phyloP scores from a whole-genome alignment of 495 filamentous ascomycete genomes.

The Xylaria cubensis region DNA sequence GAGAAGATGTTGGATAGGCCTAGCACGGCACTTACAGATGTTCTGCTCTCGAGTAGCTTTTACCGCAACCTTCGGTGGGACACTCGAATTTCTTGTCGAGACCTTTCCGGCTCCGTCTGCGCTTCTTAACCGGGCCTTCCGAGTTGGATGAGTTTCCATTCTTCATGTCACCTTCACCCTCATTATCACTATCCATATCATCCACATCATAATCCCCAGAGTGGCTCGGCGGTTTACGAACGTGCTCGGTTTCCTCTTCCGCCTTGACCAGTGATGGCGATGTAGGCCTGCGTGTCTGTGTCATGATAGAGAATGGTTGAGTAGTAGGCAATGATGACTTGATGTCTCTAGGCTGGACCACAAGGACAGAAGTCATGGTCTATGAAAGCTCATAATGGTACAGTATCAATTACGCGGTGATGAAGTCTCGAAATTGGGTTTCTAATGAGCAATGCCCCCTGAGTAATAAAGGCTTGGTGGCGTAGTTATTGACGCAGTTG shows the following conservation, averaged over 20 bases:
- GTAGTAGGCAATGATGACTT: conserved; percentile 44
- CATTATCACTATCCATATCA: conserved; percentile 28
- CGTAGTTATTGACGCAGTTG: conserved; percentile 29
- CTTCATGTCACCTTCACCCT: conserved; percentile 47
- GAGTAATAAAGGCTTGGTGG: conserved; percentile 23
- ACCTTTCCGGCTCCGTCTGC: conserved; percentile 84
- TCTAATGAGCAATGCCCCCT: conserved; percentile 17
- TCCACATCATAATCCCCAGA: conserved; percentile 50
- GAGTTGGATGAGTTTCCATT: conserved; percentile 59
- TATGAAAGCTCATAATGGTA: conserved; percentile 33
- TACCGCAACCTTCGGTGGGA: conserved; percentile 85
- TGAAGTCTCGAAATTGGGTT: conserved; percentile 6
- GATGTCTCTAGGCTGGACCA: conserved; percentile 50
- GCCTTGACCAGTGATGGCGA: conserved; percentile 50
- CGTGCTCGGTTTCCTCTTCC: conserved; percentile 51
- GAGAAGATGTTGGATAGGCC: conserved; percentile 1
- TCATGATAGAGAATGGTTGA: conserved; percentile 49
- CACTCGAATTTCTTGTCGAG: conserved; percentile 96
- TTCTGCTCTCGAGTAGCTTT: conserved; percentile 95
- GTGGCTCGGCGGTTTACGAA: conserved; percentile 55
- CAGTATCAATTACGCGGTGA: conserved; percentile 25
- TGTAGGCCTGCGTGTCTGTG: conserved; percentile 48
- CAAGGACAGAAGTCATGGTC: conserved; percentile 56
- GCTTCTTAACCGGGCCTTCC: conserved; percentile 67
- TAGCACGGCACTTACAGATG: conserved; percentile 69